Conservation (phyloP, 2,329 filamentous ascomycete species). For the Ustilaginoidea virens region DNA sequence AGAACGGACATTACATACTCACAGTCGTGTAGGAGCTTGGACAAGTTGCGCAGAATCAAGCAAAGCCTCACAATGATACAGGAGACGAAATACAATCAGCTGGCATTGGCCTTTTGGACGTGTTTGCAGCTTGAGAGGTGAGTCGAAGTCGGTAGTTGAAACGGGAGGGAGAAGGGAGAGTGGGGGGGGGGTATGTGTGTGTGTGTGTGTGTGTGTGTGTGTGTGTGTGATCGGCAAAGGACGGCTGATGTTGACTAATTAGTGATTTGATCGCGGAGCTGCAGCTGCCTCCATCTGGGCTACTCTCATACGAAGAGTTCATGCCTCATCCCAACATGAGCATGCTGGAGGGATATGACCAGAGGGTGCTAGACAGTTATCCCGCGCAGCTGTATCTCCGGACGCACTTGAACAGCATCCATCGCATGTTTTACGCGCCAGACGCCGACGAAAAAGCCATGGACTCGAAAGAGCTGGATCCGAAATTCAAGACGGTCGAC, state of each 20-base stretch:
- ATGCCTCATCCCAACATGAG: slow-evolving; percentile 51
- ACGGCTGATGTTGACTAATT: too few species aligned
- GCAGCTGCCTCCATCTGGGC: slow-evolving; percentile 42
- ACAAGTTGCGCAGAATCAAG: slow-evolving; percentile 29
- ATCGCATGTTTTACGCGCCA: slow-evolving; percentile 38
- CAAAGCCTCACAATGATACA: slow-evolving; percentile 21
- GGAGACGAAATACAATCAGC: slow-evolving; percentile 38
- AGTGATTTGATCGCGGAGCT: slow-evolving; percentile 89
- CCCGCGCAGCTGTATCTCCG: slow-evolving; percentile 47
- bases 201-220: too few species aligned
- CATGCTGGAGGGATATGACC: slow-evolving; percentile 25
- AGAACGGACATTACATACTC: background rate
- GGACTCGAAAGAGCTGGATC: slow-evolving; percentile 10
- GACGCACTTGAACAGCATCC: slow-evolving; percentile 48
- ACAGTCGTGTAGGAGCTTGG: slow-evolving; percentile 25
- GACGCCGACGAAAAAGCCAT: slow-evolving; percentile 17
- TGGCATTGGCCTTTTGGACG: slow-evolving; percentile 77
- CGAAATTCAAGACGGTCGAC: slow-evolving; percentile 30
- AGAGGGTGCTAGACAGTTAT: slow-evolving; percentile 42
- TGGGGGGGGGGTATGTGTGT: too few species aligned
- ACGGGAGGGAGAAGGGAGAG: too few species aligned
- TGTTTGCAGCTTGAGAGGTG: slow-evolving; percentile 85
- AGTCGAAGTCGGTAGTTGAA: slow-evolving; percentile 4
- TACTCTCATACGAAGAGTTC: slow-evolving; percentile 44
- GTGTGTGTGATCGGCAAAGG: too few species aligned